Conservation (phyloP, 2,329 filamentous ascomycete species). For the Podosphaera xanthii region DNA sequence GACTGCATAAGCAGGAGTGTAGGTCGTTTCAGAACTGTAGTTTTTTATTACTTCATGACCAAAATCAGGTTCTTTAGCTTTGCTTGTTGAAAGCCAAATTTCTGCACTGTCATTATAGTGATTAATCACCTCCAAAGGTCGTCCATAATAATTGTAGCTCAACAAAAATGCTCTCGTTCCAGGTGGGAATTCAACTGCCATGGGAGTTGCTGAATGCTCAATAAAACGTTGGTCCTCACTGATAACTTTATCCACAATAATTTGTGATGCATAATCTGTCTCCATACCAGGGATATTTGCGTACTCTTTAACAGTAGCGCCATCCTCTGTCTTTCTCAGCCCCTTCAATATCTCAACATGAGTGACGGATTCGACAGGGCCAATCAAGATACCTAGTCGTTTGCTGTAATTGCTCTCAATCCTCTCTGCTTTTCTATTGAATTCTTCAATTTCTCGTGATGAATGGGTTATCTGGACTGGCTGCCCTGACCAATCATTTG, state of each 20-base stretch:
- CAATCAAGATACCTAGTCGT: slow-evolving; percentile 68
- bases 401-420: slow-evolving; percentile 82
- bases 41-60: slow-evolving; percentile 47
- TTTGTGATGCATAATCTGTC: slow-evolving; percentile 74
- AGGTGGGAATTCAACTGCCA: slow-evolving; percentile 76
- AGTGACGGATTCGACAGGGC: slow-evolving; percentile 67
- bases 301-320: slow-evolving; percentile 83
- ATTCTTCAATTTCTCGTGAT: slow-evolving; percentile 57
- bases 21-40: slow-evolving; percentile 48
- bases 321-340: slow-evolving; percentile 70
- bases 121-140: slow-evolving; percentile 60
- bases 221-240: slow-evolving; percentile 87
- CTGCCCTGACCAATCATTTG: slow-evolving; percentile 35
- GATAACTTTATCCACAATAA: slow-evolving; percentile 69
- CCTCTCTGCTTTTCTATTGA: slow-evolving; percentile 58
- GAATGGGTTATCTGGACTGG: slow-evolving; percentile 48
- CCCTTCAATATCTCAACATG: slow-evolving; percentile 90
- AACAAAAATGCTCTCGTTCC: slow-evolving; percentile 77
- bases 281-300: slow-evolving; percentile 67
- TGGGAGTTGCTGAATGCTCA: slow-evolving; percentile 65
- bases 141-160: slow-evolving; percentile 78
- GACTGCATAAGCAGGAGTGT: slow-evolving; percentile 73
- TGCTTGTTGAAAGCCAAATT: slow-evolving; percentile 51
- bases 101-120: slow-evolving; percentile 56
- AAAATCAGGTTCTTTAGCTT: slow-evolving; percentile 60